phyloP scores from a whole-genome alignment of 495 filamentous ascomycete genomes.

The Evernia prunastri region DNA sequence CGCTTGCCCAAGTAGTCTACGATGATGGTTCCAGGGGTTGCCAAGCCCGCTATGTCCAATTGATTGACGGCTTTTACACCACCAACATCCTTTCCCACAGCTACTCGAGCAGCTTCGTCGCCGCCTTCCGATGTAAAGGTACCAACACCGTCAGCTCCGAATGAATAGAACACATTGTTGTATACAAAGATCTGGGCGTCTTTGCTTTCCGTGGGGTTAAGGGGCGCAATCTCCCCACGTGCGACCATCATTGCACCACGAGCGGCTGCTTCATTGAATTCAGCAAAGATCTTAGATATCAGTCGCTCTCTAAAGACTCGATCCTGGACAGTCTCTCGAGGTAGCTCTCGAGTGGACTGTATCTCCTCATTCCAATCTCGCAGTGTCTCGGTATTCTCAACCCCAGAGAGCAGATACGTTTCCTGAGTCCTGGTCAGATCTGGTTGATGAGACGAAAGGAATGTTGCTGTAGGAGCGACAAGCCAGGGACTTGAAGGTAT shows the following conservation, averaged over 20 bases:
- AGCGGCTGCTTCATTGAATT: slow-evolving; percentile 93
- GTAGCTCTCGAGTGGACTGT: slow-evolving; percentile 89
- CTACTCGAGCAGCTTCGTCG: slow-evolving; percentile 92
- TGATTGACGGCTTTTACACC: slow-evolving; percentile 94
- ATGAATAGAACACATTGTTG: slow-evolving; percentile 99
- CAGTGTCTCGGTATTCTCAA: slow-evolving; percentile 87
- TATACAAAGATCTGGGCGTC: slow-evolving; percentile 99
- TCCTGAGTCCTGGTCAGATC: slow-evolving; percentile 90
- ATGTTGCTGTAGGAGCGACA: slow-evolving; percentile 59
- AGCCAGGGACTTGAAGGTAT: slow-evolving; percentile 91
- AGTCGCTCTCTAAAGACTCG: slow-evolving; percentile 92
- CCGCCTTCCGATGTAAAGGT: slow-evolving; percentile 96
- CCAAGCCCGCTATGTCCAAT: slow-evolving; percentile 88
- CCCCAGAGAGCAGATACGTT: slow-evolving; percentile 78
- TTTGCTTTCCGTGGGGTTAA: slow-evolving; percentile 87
- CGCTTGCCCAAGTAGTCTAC: slow-evolving; percentile 97
- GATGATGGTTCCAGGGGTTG: slow-evolving; percentile 91
- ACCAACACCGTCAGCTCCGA: slow-evolving; percentile 93
- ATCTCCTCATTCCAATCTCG: slow-evolving; percentile 99
- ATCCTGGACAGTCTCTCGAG: slow-evolving; percentile 87
- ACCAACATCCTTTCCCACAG: slow-evolving; percentile 92
- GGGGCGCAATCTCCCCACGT: slow-evolving; percentile 85
- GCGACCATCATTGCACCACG: slow-evolving; percentile 91
- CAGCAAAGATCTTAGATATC: slow-evolving; percentile 90
- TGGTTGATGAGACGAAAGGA: slow-evolving; percentile 61